phyloP scores from a whole-genome alignment of 2,329 filamentous ascomycete species.

The Aspergillus thermomutatus region DNA sequence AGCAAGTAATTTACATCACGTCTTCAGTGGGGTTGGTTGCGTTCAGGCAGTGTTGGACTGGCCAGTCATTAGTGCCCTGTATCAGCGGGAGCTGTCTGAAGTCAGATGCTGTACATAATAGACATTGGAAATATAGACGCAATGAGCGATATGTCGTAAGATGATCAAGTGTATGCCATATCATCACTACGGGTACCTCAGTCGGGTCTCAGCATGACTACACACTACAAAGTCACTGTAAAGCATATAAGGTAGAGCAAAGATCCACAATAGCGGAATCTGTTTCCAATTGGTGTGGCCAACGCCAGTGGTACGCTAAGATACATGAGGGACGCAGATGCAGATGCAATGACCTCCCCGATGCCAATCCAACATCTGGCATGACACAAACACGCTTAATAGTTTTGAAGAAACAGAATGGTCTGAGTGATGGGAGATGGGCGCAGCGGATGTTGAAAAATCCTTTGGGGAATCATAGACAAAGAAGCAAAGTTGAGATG shows the following conservation, averaged over 20 bases:
- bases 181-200: too few species aligned
- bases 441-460: not conserved
- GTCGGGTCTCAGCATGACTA: not conserved
- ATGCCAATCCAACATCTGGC: not conserved
- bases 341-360: not conserved
- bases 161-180: too few species aligned
- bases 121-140: not conserved
- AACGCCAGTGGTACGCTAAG: not conserved
- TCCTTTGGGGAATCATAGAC: not conserved
- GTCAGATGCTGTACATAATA: not conserved
- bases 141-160: not conserved
- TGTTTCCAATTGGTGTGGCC: not conserved
- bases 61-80: too few species aligned
- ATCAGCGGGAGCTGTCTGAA: not conserved
- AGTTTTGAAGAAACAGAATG: not conserved
- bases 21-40: not conserved
- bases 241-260: not conserved
- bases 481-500: not conserved
- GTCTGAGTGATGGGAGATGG: not conserved
- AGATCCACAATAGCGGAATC: not conserved
- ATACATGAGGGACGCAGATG: not conserved
- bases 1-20: not conserved
- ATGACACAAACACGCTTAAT: not conserved
- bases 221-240: not conserved
- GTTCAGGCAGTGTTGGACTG: not conserved